These are phyloP conservation scores for Hordeum marinum DNA, from an alignment of 176 grass and related monocot species.

Conservation along the genomic window DNA sequence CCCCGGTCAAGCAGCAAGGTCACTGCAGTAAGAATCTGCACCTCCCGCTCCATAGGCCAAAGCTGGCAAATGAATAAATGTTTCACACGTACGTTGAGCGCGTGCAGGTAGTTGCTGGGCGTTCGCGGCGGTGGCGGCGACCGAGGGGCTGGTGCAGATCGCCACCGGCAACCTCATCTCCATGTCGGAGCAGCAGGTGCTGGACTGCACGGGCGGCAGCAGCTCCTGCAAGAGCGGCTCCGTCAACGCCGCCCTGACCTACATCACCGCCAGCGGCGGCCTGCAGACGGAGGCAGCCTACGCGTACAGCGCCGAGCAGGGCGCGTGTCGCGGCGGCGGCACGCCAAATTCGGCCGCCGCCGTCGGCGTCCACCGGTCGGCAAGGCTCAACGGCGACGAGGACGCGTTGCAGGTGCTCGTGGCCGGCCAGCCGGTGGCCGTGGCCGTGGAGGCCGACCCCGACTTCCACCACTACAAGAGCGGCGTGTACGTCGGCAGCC, in stretches of 20 bases:
- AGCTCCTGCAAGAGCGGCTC: slow-evolving; percentile 20
- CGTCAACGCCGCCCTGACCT: slow-evolving; percentile 26
- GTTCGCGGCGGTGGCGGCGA: neutral
- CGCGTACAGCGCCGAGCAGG: slow-evolving; percentile 26
- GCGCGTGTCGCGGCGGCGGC: slow-evolving; percentile 7
- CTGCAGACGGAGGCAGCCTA: slow-evolving; percentile 35
- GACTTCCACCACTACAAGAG: slow-evolving; percentile 52
- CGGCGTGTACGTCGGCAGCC: slow-evolving; percentile 41
- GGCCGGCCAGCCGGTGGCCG: slow-evolving; percentile 36
- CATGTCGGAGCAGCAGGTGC: no score
- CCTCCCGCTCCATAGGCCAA: no score
- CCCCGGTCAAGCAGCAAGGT: slow-evolving; percentile 39
- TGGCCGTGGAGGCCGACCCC: slow-evolving; percentile 36
- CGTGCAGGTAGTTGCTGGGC: slow-evolving; percentile 28
- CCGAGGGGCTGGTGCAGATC: no score
- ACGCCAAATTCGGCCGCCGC: slow-evolving; percentile 9
- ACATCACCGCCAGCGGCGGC: slow-evolving; percentile 35
- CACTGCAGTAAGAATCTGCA: slow-evolving; percentile 13
- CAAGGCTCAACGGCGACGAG: slow-evolving; percentile 19
- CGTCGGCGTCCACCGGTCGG: neutral
- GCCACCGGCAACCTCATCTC: no score
- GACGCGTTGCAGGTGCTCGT: slow-evolving; percentile 25
- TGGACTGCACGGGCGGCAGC: no score
- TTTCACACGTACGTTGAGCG: neutral
- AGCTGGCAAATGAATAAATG: neutral